phyloP scores from a whole-genome alignment of 2,329 filamentous ascomycete species.

The Calonectria leucothoes region DNA sequence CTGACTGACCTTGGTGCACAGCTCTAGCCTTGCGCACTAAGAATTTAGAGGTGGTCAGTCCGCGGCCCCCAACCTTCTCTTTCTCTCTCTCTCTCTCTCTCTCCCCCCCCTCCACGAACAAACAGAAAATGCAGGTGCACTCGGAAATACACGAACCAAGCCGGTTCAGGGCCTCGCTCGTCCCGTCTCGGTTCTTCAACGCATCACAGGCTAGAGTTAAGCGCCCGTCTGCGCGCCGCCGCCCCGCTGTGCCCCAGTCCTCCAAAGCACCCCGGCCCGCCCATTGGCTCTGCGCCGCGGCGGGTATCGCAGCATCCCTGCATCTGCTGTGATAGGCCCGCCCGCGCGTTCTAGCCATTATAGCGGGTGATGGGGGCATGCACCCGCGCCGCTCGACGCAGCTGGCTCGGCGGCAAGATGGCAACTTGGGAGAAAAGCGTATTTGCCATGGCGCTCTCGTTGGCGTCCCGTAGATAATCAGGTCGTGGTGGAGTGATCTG shows the following conservation, averaged over 20 bases:
- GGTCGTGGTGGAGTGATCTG: neutral
- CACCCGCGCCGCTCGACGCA: neutral
- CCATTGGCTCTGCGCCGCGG: neutral
- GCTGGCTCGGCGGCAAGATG: neutral
- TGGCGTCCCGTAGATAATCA: neutral
- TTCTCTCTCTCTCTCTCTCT: neutral
- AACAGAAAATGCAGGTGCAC: neutral
- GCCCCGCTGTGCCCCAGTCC: no score
- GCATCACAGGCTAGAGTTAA: constrained; percentile 14
- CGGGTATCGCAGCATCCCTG: neutral
- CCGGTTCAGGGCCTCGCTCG: neutral
- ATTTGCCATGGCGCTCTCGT: neutral
- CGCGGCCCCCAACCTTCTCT: neutral
- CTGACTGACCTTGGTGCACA: neutral
- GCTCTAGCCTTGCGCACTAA: neutral
- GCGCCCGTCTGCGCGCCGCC: constrained; percentile 11
- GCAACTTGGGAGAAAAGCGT: neutral
- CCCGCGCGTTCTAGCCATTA: neutral
- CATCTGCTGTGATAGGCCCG: neutral
- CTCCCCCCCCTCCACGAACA: no score
- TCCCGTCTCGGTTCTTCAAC: neutral
- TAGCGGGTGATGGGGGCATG: neutral
- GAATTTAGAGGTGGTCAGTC: neutral
- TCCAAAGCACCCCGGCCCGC: no score
- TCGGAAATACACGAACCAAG: neutral